Evolutionary conservation across 2,329 filamentous ascomycete genomes (phyloP).

Genomic region (Colletotrichum sp.): DNA sequence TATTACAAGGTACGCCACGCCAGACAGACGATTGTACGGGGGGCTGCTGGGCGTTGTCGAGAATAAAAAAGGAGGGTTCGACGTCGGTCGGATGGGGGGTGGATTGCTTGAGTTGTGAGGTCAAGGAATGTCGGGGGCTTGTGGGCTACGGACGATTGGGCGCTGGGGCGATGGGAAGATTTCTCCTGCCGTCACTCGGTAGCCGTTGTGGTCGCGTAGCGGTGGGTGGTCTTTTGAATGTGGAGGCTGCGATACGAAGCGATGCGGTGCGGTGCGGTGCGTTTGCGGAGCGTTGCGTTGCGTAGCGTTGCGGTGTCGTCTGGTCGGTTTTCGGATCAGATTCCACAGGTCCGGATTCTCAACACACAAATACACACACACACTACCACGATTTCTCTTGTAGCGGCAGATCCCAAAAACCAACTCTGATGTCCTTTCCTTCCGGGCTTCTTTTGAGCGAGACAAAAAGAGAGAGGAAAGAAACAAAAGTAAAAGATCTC

Average conservation of each 20-base stretch:
- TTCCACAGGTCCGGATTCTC: constrained; percentile 6
- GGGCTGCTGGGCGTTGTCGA: constrained; percentile 13
- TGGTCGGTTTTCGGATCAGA: constrained; percentile 12
- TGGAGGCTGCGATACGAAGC: constrained; percentile 18
- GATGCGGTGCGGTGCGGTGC: background rate
- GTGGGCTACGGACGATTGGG: constrained; percentile 16
- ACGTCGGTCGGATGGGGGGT: constrained; percentile 9
- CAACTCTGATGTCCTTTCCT: constrained; percentile 17
- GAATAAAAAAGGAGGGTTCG: constrained; percentile 19
- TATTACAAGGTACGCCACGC: constrained; percentile 23
- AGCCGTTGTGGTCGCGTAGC: constrained; percentile 20
- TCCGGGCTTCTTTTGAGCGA: constrained; percentile 2
- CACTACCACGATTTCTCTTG: background rate
- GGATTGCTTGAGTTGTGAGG: constrained; percentile 6
- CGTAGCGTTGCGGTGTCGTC: background rate
- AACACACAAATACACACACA: background rate
- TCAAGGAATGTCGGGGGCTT: constrained; percentile 24
- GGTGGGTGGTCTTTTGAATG: constrained; percentile 13
- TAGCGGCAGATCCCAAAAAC: background rate
- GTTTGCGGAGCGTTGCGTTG: background rate
- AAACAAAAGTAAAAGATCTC: constrained; percentile 21
- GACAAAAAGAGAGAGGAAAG: constrained; percentile 14
- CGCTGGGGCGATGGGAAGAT: constrained; percentile 18
- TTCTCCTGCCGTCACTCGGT: constrained; percentile 19
- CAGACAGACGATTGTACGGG: constrained; percentile 2